Evolutionary conservation across 1,284 basidiomycete species (phyloP).

Genomic region (Filobasidium uniguttulatum): DNA sequence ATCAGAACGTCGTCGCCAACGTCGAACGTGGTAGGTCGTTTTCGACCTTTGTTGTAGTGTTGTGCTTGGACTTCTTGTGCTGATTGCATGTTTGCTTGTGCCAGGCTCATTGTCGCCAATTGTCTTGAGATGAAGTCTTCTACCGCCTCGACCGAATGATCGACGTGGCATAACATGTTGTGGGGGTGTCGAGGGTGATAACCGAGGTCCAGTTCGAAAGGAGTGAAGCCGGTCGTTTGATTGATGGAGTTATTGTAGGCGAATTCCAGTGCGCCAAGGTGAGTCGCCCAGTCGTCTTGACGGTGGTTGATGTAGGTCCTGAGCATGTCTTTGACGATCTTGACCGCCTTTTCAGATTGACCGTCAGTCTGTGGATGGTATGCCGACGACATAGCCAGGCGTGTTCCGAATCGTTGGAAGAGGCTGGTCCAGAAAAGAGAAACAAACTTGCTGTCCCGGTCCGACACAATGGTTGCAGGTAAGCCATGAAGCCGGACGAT

Average conservation of each 20-base stretch:
- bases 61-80: not conserved
- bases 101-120: not conserved
- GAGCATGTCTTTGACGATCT: conserved; percentile 9
- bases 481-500: conserved; percentile 40
- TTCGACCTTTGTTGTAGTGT: conserved; percentile 3
- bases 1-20: not conserved
- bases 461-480: conserved; percentile 36
- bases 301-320: not conserved
- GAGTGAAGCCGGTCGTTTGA: conserved; percentile 18
- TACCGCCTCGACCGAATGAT: not conserved
- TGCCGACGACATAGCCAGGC: conserved; percentile 38
- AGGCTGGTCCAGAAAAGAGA: conserved; percentile 39
- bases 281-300: conserved; percentile 39
- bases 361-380: conserved; percentile 39
- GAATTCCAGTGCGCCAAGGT: conserved; percentile 41
- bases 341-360: conserved; percentile 15
- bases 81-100: not conserved
- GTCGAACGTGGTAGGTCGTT: not conserved
- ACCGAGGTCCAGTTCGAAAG: conserved; percentile 12
- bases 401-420: conserved; percentile 21
- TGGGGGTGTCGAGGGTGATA: conserved; percentile 1
- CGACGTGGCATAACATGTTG: not conserved
- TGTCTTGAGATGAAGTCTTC: not conserved
- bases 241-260: conserved; percentile 38
- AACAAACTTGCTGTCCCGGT: conserved; percentile 40